These are phyloP conservation scores for Aspergillus udagawae DNA, from an alignment of 2,329 filamentous ascomycete genomes.

Conservation along the genomic window DNA sequence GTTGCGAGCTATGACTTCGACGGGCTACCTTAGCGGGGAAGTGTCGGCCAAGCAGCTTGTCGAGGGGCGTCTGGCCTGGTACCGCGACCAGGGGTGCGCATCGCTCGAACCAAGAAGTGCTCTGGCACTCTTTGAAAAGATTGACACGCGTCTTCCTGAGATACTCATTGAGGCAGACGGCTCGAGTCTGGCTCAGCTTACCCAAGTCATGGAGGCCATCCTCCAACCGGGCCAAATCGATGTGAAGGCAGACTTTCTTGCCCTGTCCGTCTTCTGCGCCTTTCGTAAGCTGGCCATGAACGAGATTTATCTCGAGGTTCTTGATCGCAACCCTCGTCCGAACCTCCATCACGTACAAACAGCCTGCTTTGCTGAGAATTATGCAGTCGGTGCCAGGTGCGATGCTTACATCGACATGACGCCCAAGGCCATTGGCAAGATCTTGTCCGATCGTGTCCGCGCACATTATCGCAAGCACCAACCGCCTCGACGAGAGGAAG, in stretches of 20 bases:
- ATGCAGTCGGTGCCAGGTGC: conserved; percentile 60
- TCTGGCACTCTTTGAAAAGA: conserved; percentile 36
- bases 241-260: conserved; percentile 51
- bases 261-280: conserved; percentile 55
- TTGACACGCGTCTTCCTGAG: conserved; percentile 26
- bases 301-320: conserved; percentile 61
- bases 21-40: conserved; percentile 38
- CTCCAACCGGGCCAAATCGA: conserved; percentile 35
- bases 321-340: conserved; percentile 59
- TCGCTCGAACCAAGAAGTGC: conserved; percentile 31
- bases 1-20: conserved; percentile 33
- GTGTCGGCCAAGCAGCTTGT: conserved; percentile 35
- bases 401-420: conserved; percentile 59
- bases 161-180: conserved; percentile 22
- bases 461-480: conserved; percentile 43
- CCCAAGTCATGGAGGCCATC: conserved; percentile 33
- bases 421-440: conserved; percentile 46
- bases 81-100: conserved; percentile 36
- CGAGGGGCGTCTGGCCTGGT: conserved; percentile 40
- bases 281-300: conserved; percentile 55
- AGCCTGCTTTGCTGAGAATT: conserved; percentile 60
- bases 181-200: conserved; percentile 36
- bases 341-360: conserved; percentile 60
- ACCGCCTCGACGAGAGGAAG: conserved; percentile 48
- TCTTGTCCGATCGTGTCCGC: conserved; percentile 40